A percentile compares a stretch with the other conserved stretches of the same genome.
Evolutionary conservation across 805 yeast genomes (phyloP).

Genomic region (Gaillardinia entomophila): DNA sequence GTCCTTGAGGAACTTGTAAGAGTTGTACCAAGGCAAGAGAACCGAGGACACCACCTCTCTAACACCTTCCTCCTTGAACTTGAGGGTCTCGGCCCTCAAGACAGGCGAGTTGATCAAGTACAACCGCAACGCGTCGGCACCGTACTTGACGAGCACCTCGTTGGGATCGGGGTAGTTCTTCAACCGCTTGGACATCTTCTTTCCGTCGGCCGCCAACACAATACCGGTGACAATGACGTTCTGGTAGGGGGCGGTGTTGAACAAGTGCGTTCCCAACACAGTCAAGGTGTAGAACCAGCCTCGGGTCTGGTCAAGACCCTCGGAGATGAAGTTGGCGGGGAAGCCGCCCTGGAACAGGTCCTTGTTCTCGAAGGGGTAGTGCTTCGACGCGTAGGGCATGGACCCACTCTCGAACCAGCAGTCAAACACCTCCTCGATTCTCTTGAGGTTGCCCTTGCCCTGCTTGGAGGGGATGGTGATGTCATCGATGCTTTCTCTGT

Average conservation of each 20-base stretch:
- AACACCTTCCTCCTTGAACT: constrained; percentile 98
- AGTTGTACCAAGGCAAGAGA: constrained; percentile 97
- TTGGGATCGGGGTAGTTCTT: constrained; percentile 97
- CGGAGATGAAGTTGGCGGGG: constrained; percentile 97
- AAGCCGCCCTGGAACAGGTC: constrained; percentile 66
- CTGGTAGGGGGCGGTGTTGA: constrained; percentile 87
- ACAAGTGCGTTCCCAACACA: constrained; percentile 91
- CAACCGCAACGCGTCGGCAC: constrained; percentile 96
- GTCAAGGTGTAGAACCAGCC: constrained; percentile 99
- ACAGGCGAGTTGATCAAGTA: constrained; percentile 97
- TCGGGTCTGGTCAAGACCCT: constrained; percentile 99
- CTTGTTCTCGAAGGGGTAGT: constrained; percentile 89
- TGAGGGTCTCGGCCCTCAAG: constrained; percentile 90
- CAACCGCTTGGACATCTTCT: constrained; percentile 97
- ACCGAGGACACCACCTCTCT: constrained; percentile 96
- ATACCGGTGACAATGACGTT: constrained; percentile 96
- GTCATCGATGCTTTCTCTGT: constrained; percentile 87
- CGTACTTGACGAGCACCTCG: constrained; percentile 75
- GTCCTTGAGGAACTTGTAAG: constrained; percentile 93
- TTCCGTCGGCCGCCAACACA: constrained; percentile 96
- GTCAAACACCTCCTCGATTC: constrained; percentile 97
- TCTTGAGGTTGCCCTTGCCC: constrained; percentile 82
- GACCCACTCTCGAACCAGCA: constrained; percentile 99
- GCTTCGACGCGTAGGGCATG: constrained; percentile 97
- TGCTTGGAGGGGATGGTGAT: constrained; percentile 87